Conservation (phyloP, 2,329 filamentous ascomycete genomes). For the Drechslerella stenobrocha region DNA sequence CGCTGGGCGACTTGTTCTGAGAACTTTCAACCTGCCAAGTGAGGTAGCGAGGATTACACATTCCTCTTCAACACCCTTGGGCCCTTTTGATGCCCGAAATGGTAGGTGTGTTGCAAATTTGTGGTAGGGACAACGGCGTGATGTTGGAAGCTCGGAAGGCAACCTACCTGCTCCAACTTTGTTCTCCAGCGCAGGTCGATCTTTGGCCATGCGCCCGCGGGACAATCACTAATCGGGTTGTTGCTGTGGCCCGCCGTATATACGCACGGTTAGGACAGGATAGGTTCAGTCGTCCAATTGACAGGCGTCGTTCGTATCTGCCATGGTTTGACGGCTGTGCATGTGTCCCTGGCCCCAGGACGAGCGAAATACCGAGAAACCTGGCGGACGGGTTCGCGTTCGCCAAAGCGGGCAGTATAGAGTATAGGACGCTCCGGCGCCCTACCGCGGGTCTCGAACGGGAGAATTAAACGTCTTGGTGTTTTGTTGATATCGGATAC, state of each 20-base stretch:
- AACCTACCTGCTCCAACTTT: slow-evolving; percentile 8
- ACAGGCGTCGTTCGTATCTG: not conserved
- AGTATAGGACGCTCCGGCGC: too few species aligned
- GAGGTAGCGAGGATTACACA: slow-evolving; percentile 33
- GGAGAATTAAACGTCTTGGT: too few species aligned
- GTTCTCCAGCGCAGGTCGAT: not conserved
- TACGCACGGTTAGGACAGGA: too few species aligned
- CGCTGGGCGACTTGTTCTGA: slow-evolving; percentile 22
- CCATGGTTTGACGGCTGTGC: not conserved
- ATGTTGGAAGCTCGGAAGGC: slow-evolving; percentile 19
- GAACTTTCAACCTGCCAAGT: slow-evolving; percentile 43
- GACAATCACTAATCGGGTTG: slow-evolving; percentile 8
- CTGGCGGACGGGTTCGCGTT: not conserved
- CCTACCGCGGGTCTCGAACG: too few species aligned
- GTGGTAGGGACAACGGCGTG: slow-evolving; percentile 14
- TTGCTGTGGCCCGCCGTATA: slow-evolving; percentile 12
- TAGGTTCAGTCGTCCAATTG: too few species aligned
- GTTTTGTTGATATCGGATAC: too few species aligned
- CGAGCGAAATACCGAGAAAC: not conserved
- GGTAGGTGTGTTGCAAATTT: slow-evolving; percentile 41
- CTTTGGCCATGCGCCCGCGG: slow-evolving; percentile 12
- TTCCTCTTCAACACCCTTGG: slow-evolving; percentile 32
- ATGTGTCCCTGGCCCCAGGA: not conserved
- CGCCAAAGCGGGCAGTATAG: too few species aligned
- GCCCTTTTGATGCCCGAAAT: slow-evolving; percentile 23